phyloP scores from a whole-genome alignment of 208 protist species.

The Leishmania tropica region DNA sequence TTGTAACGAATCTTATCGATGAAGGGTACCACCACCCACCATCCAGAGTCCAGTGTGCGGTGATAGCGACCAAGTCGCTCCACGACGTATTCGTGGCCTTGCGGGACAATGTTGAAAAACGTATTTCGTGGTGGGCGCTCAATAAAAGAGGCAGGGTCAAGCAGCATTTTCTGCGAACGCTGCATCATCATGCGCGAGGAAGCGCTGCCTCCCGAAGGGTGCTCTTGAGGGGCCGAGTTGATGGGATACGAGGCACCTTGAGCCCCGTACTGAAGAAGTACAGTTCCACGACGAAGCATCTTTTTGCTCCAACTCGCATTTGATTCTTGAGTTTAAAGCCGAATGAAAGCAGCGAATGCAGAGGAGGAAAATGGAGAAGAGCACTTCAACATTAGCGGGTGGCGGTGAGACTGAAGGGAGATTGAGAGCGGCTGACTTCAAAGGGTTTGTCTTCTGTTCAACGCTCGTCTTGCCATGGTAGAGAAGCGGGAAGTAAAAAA shows the following conservation, averaged over 20 bases:
- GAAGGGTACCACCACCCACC: slow-evolving; percentile 92
- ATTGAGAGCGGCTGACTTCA: background rate
- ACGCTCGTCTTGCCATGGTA: background rate
- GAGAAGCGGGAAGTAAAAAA: background rate
- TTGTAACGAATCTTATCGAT: slow-evolving; percentile 95
- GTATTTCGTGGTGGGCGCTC: slow-evolving; percentile 75
- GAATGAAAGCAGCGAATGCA: slow-evolving; percentile 1
- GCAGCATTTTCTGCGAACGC: slow-evolving; percentile 29
- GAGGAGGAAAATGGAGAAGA: background rate
- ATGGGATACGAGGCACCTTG: slow-evolving; percentile 15
- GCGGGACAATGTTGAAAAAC: slow-evolving; percentile 94
- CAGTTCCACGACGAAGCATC: slow-evolving; percentile 27
- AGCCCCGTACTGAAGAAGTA: slow-evolving; percentile 25
- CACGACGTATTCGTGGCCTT: slow-evolving; percentile 94
- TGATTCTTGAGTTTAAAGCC: background rate
- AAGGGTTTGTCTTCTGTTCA: background rate
- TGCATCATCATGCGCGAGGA: slow-evolving; percentile 41
- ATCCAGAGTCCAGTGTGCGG: slow-evolving; percentile 89
- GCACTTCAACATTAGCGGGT: background rate
- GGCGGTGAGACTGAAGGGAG: background rate
- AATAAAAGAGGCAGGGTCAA: slow-evolving; percentile 70
- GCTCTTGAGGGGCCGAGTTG: slow-evolving; percentile 21
- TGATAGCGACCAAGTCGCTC: slow-evolving; percentile 95
- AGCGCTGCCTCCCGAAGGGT: background rate
- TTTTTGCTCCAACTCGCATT: slow-evolving; percentile 6